Evolutionary conservation across 306 rosid genomes (phyloP), one percentile per base, ranked within the genome.

Genomic region (Sphenostylis stenocarpa): DNA sequence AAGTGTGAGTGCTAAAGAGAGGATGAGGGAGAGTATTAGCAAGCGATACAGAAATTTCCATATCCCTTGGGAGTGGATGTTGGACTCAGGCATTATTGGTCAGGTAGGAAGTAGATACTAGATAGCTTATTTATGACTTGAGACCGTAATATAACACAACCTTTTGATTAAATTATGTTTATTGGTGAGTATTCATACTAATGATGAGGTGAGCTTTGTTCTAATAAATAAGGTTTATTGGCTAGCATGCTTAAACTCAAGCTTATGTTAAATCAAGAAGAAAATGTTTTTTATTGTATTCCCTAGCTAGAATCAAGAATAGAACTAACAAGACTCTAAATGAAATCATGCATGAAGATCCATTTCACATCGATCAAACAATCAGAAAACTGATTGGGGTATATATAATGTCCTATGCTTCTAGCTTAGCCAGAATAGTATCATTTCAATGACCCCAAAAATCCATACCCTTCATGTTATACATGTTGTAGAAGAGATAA

Each of bases 1-100:
- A 61, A 84, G 96, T 45, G 87, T 91, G 6, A 86, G 85, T 81
- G 81, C 67, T 57, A 55, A 83, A 70, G 98, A 92, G 66, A 89
- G 94, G 75, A 88, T 86, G 41, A 88, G 97, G 78, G 99, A 95
- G 63, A 80, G 71, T 21, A 67, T 84, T n/a, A 83, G 92, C 80
- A 92, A 88, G 75, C 82, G 81, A 58, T 95, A 95, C 71, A 87
- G 84, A 78, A 88, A 81, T 73, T 85, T 90, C 38, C 91, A 86
- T 77, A 92, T 95, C 44, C 99, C 99, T 11, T 92, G 91, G 90
- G 90, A 92, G 29, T 95, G 99, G 99, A 80, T 91, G 92, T 58
- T 85, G 38, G 98, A 89, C 52, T 61, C 91, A 3, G 99, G 96
- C 41, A 84, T 95, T 17, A 78, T 87, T 28, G 89, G 93, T 62